These are phyloP conservation scores for Pestalotiopsis sp. DNA, from an alignment of 2,329 filamentous ascomycete genomes.

Conservation along the genomic window DNA sequence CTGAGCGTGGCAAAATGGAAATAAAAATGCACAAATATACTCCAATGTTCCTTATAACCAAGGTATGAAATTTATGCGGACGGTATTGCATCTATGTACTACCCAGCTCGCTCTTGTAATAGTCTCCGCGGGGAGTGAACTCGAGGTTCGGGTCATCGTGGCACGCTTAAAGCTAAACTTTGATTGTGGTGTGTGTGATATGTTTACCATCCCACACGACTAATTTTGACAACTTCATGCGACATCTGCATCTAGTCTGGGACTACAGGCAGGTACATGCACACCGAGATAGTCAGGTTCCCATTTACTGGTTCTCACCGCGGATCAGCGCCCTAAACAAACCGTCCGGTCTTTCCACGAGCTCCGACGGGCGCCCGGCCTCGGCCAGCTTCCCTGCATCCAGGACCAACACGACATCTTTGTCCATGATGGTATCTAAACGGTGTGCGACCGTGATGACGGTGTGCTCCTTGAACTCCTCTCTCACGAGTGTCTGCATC, in stretches of 20 bases:
- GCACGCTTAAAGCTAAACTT: no score
- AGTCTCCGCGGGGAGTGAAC: background rate
- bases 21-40: no score
- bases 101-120: background rate
- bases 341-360: background rate
- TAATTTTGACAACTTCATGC: background rate
- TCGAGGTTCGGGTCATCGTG: conserved; percentile 4
- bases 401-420: conserved; percentile 4
- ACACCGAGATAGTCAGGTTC: background rate
- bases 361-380: background rate
- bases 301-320: background rate
- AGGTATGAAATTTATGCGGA: no score
- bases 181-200: background rate
- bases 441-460: conserved; percentile 16
- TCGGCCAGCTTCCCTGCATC: conserved; percentile 1
- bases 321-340: background rate
- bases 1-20: no score
- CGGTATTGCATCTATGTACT: no score
- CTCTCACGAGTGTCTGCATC: conserved; percentile 15
- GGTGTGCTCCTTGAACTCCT: conserved; percentile 15
- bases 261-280: background rate
- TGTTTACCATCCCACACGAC: background rate
- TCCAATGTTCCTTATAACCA: no score
- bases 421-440: conserved; percentile 2
- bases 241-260: background rate